Conservation (phyloP, 257 asterid species). For the Apocynum venetum region DNA sequence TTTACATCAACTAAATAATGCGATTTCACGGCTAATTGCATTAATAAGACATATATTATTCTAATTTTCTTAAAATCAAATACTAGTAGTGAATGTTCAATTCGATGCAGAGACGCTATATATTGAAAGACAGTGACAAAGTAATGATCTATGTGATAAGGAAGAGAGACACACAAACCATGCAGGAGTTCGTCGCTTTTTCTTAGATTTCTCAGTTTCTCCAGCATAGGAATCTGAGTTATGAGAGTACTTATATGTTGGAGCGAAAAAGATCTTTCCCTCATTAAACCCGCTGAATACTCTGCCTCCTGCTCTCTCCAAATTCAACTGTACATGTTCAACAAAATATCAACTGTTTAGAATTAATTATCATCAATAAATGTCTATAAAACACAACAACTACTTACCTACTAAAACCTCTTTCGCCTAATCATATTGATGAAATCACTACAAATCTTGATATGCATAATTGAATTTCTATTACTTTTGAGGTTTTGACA, state of each 20-base stretch:
- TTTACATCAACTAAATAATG: too few relatives aligned
- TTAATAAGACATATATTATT: too few relatives aligned
- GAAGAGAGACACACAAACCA: slow-evolving; percentile 38
- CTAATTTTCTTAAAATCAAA: too few relatives aligned
- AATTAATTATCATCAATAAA: background rate
- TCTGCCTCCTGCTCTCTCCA: slow-evolving; percentile 78
- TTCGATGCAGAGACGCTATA: too few relatives aligned
- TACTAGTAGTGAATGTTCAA: too few relatives aligned
- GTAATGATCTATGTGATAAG: too few relatives aligned
- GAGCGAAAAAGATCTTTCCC: slow-evolving; percentile 79
- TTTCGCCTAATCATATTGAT: slow-evolving; percentile 1
- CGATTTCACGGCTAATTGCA: too few relatives aligned
- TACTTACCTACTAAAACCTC: background rate
- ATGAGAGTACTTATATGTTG: slow-evolving; percentile 80
- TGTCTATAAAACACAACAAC: background rate
- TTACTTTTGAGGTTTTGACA: too few relatives aligned
- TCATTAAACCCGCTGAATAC: slow-evolving; percentile 84
- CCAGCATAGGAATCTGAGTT: slow-evolving; percentile 85
- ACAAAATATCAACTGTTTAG: background rate
- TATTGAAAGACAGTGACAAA: too few relatives aligned
- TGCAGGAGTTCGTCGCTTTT: slow-evolving; percentile 88
- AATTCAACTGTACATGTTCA: slow-evolving; percentile 44
- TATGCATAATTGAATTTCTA: background rate
- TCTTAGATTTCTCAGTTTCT: slow-evolving; percentile 70
- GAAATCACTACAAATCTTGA: background rate